Base-by-base conservation (phyloP, 495 filamentous ascomycete species). In the Ascobolus immersus region DNA sequence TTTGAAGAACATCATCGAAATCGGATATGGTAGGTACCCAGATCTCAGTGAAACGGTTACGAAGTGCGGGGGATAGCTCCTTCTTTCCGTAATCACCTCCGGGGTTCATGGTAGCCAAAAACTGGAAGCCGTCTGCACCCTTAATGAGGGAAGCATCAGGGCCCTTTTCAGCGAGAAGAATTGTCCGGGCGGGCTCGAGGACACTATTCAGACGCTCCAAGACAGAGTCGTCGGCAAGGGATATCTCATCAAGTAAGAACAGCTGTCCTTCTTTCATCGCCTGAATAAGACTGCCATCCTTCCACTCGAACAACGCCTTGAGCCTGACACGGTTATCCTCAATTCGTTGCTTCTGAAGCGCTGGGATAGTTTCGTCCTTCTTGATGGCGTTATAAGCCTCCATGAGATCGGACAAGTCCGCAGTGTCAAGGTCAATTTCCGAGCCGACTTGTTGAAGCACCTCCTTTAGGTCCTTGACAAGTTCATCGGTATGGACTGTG, bases 31-130 rank as follows among this genome's bases (percentile, higher is more conserved):
- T 60, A 3, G 86, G 80, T 0, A 92, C 89, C 89, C 89, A 99
- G 14, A 99, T 90, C 49, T 99, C 89, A 0, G 89, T 99, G 55
- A 99, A 93, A 25, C 89, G 73, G 49, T 99, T 94, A 17, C 89
- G 66, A 34, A 99, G 59, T 17, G 89, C 89, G 4, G 84, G 82
- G 2, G 89, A 94, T 28, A 99, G 69, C 51, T 99, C 89, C 42
- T 75, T 73, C 49, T 99, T 99, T 35, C 89, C 89, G 50, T 92
- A 94, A 45, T 99, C 89, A 35, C 89, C 89, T 23, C 86, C 89
- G 6, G 89, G 89, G 41, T 99, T 99, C 89, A 99, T 99, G 2
- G 89, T 99, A 11, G 89, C 84, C 29, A 94, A 58, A 47, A 94
- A 91, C 48, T 94, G 84, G 53, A 93, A 99, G 1, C 76, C 80